Evolutionary conservation across 345 rosid species (phyloP).

Genomic region (Gossypium stocksii): DNA sequence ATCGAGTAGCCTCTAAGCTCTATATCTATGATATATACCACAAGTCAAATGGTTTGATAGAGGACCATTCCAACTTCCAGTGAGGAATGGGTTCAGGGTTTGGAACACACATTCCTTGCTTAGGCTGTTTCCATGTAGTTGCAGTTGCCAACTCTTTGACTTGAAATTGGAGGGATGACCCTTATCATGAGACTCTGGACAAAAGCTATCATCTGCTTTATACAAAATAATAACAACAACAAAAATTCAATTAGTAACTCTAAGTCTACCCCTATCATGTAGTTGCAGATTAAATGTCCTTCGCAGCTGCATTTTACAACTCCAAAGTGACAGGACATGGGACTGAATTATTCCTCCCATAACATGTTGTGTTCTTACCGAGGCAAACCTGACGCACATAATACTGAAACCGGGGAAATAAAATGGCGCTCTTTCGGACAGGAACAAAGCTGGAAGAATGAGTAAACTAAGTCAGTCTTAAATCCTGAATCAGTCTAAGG

Average conservation of each 20-base stretch:
- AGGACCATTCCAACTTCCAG: neutral
- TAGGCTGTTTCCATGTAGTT: conserved; percentile 24
- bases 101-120: neutral
- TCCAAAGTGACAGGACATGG: neutral
- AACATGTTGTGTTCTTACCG: conserved; percentile 39
- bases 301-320: neutral
- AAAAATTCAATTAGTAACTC: neutral
- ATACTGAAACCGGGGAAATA: conserved; percentile 89
- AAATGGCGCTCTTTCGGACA: conserved; percentile 77
- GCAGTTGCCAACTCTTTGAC: conserved; percentile 17
- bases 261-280: neutral
- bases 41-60: neutral
- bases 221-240: too few relatives aligned
- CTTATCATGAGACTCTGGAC: conserved; percentile 75
- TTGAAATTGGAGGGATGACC: conserved; percentile 46
- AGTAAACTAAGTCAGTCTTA: conserved; percentile 12
- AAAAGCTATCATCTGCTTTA: conserved; percentile 59
- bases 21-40: neutral
- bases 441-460: conserved; percentile 62
- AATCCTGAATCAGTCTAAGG: neutral
- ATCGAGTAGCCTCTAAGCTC: conserved; percentile 10
- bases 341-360: neutral
- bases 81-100: neutral
- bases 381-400: conserved; percentile 59
- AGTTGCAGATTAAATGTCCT: neutral